A percentile compares a stretch with the other conserved stretches of the same genome.
phyloP scores from a whole-genome alignment of 2,329 filamentous ascomycete species.

The Scytalidium sp. region DNA sequence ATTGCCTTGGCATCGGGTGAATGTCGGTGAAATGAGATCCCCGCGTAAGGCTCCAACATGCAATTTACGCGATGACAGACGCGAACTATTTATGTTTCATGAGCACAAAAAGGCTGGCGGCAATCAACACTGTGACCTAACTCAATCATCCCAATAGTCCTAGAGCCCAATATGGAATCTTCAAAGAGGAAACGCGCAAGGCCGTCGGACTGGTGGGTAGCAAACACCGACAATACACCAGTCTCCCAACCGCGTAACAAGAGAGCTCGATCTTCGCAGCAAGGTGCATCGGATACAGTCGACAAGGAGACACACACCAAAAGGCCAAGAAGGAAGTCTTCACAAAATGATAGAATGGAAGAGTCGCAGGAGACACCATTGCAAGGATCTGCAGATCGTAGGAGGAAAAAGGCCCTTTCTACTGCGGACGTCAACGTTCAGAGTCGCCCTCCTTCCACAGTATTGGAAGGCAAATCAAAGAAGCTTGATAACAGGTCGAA shows the following conservation, averaged over 20 bases:
- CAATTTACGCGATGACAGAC: neutral
- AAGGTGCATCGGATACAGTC: neutral
- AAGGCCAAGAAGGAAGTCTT: neutral
- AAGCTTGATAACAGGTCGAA: neutral
- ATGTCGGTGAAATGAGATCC: neutral
- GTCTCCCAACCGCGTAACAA: neutral
- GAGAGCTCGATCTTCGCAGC: neutral
- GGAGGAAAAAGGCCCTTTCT: neutral
- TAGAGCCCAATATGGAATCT: neutral
- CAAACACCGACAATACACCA: neutral
- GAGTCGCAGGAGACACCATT: neutral
- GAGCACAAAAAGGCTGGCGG: too few species aligned
- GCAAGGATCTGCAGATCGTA: neutral
- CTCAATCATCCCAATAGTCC: neutral
- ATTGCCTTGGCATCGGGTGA: too few species aligned
- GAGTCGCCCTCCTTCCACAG: neutral
- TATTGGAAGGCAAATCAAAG: neutral
- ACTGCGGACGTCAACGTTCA: neutral
- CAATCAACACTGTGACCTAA: too few species aligned
- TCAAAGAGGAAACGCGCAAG: slow-evolving; percentile 22
- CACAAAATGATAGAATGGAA: neutral
- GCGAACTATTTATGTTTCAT: too few species aligned
- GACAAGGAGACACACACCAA: neutral
- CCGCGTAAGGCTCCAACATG: neutral
- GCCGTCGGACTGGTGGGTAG: slow-evolving; percentile 25